A percentile compares a stretch with the other conserved stretches of the same genome.
Conservation (phyloP, 148 eudicot genomes). For the Pouteria glomerata region DNA sequence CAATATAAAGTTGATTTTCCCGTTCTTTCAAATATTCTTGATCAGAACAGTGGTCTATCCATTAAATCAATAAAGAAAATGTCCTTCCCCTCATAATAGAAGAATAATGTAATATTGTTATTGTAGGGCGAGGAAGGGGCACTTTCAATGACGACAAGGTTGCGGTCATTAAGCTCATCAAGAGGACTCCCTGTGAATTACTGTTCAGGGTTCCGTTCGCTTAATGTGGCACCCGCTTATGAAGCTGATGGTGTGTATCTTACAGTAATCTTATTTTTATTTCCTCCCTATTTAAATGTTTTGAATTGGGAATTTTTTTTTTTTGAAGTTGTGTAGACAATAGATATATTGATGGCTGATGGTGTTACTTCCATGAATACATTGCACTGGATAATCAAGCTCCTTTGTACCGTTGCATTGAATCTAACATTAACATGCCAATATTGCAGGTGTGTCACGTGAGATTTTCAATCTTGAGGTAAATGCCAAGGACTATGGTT, state of each 20-base stretch:
- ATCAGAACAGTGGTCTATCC: neutral
- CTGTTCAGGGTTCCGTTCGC: conserved; percentile 92
- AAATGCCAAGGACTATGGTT: conserved; percentile 75
- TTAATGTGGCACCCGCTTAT: conserved; percentile 41
- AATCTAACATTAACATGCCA: conserved; percentile 3
- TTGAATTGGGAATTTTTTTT: neutral
- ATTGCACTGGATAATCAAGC: neutral
- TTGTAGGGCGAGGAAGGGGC: conserved; percentile 98
- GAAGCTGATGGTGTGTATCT: conserved; percentile 63
- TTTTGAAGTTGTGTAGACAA: neutral
- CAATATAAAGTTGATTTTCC: neutral
- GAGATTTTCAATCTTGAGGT: conserved; percentile 70
- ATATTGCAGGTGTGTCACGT: conserved; percentile 71
- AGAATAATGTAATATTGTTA: conserved; percentile 6
- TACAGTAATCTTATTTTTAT: neutral
- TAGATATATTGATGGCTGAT: neutral
- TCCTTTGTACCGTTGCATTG: neutral
- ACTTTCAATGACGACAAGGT: conserved; percentile 90
- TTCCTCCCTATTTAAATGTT: neutral
- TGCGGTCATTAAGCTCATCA: conserved; percentile 57
- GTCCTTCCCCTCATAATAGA: neutral
- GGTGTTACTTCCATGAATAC: conserved; percentile 2
- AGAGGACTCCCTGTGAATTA: conserved; percentile 94
- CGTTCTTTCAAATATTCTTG: neutral
- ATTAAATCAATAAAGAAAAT: neutral